Base-by-base conservation (phyloP, 108 stramenopile genomes). In the Fragilariopsis cylindrus region DNA sequence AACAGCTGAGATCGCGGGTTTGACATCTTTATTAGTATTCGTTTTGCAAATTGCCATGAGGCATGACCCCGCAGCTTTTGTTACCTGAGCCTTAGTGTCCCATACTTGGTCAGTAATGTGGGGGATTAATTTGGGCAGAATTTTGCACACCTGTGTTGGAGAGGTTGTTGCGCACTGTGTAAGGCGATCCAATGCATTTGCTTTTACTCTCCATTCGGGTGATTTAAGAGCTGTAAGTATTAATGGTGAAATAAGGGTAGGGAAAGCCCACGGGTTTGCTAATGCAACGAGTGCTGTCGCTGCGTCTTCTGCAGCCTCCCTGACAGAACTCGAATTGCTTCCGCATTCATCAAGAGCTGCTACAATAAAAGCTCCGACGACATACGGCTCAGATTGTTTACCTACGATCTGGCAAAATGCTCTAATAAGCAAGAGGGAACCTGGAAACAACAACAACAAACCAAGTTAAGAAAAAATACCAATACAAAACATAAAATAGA, bases 21-120 rank as follows among this genome's bases (percentile, higher is more conserved):
- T 70, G 46, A 97, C 84, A 77, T 97, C 97, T 4, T 85, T 88
- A 71, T 97, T 97, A 21, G 76, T 70, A 66, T 93, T 94, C 57
- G 93, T 94, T 49, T 87, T 62, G 69, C 97, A 97, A 65, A 90
- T 83, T 4, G 86, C 92, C 71, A 90, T 77, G 5, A 97, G 78
- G 9, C 89, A 74, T 7, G 74, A 66, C n/a, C 71, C 69, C n/a
- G 97, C 94, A 13, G 89, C 82, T 84, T 97, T 96, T 67, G 87
- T 90, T 46, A 96, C 97, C 72, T 97, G 94, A 44, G 90, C 84
- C 73, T 98, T 98, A 58, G 97, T 96, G 74, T 98, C 97, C 88
- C 92, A 96, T 45, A 97, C 94, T 81, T 92, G 85, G 15, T 72
- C 73, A 1, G 92, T 94, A 3, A 97, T 74, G 39, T 80, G 85